Evolutionary conservation across 1,284 basidiomycete species (phyloP).

Genomic region (Cystobasidium slooffiae): DNA sequence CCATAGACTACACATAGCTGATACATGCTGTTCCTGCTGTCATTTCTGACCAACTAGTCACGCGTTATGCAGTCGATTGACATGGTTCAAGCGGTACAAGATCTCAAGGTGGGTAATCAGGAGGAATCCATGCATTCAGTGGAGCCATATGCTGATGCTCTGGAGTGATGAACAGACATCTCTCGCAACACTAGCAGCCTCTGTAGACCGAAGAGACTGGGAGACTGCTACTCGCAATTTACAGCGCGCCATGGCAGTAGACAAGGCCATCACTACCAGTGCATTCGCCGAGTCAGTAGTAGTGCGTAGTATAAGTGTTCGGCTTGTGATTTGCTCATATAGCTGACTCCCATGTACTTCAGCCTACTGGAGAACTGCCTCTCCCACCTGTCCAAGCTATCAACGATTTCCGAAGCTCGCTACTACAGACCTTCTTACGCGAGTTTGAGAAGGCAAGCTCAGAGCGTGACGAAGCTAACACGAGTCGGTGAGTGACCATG

Average conservation of each 20-base stretch:
- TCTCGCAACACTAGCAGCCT: slow-evolving; percentile 70
- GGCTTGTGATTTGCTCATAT: neutral
- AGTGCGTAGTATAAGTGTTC: slow-evolving; percentile 60
- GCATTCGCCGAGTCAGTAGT: slow-evolving; percentile 85
- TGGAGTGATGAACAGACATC: slow-evolving; percentile 74
- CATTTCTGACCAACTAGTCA: slow-evolving; percentile 43
- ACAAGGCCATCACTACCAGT: slow-evolving; percentile 75
- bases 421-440: slow-evolving; percentile 76
- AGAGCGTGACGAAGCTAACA: slow-evolving; percentile 67
- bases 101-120: slow-evolving; percentile 52
- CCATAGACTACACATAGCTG: neutral
- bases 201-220: slow-evolving; percentile 89
- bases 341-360: slow-evolving; percentile 13
- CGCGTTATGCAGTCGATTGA: slow-evolving; percentile 53
- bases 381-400: slow-evolving; percentile 83
- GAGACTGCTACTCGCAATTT: slow-evolving; percentile 90
- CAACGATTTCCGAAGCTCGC: slow-evolving; percentile 70
- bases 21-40: neutral
- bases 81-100: slow-evolving; percentile 54
- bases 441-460: slow-evolving; percentile 78
- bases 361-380: slow-evolving; percentile 89
- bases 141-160: neutral
- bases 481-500: slow-evolving; percentile 47
- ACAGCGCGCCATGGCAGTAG: slow-evolving; percentile 82
- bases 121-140: neutral